Percentiles rank a stretch among this genome's conserved stretches.
phyloP scores from a whole-genome alignment of 345 rosid species.

The Crucihimalaya himalaica region DNA sequence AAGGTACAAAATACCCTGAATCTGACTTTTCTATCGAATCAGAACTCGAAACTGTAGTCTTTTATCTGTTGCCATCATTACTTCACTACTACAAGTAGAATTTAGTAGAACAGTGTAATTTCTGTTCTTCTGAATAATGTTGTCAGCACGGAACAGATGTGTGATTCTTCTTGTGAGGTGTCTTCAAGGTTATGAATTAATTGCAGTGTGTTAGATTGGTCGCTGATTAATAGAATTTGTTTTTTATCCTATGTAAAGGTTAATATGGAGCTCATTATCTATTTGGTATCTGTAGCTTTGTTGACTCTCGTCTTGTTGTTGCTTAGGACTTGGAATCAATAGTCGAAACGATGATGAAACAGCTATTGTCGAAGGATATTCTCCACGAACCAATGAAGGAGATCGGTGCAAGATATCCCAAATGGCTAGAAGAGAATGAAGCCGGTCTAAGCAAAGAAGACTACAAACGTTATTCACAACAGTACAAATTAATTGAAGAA shows the following conservation, averaged over 20 bases:
- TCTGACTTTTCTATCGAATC: neutral
- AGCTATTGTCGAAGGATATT: conserved; percentile 84
- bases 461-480: conserved; percentile 61
- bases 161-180: neutral
- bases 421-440: conserved; percentile 84
- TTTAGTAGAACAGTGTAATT: neutral
- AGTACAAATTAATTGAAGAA: conserved; percentile 66
- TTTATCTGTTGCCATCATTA: neutral
- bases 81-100: neutral
- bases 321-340: conserved; percentile 85
- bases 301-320: conserved; percentile 5
- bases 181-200: neutral
- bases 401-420: conserved; percentile 81
- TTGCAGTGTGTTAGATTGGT: neutral
- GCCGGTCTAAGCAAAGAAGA: conserved; percentile 67
- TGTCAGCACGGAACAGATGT: neutral
- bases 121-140: neutral
- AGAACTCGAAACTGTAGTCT: neutral
- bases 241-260: neutral
- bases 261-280: neutral
- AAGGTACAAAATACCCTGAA: conserved; percentile 48
- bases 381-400: conserved; percentile 95
- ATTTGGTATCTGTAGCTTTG: neutral
- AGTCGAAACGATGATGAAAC: conserved; percentile 97
- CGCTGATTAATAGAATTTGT: neutral